These are phyloP conservation scores for Paramecium primaurelia DNA, from an alignment of 73 alveolate species.

Conservation along the genomic window DNA sequence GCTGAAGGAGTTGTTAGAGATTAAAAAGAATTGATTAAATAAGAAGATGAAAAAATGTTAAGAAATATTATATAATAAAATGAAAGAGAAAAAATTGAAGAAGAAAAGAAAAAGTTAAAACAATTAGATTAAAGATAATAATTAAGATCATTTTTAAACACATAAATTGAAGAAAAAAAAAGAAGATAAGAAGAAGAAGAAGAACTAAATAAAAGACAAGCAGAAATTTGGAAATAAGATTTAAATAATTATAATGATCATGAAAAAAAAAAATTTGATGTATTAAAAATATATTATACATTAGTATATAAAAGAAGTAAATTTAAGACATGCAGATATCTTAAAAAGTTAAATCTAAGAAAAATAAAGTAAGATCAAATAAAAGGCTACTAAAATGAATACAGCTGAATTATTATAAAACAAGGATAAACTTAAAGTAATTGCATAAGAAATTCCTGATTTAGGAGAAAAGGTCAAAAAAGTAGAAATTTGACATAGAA, in stretches of 20 bases:
- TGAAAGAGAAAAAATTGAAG: conserved; percentile 60
- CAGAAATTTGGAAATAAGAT: conserved; percentile 62
- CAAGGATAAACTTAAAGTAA: conserved; percentile 45
- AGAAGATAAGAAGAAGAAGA: conserved; percentile 54
- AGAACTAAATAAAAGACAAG: conserved; percentile 54
- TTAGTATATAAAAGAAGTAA: conserved; percentile 57
- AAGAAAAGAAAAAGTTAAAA: conserved; percentile 23
- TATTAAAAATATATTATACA: not conserved
- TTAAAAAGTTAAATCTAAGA: conserved; percentile 51
- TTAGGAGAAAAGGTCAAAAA: conserved; percentile 33
- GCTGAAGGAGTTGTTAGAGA: conserved; percentile 64
- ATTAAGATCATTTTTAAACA: conserved; percentile 51
- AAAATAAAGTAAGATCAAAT: not conserved
- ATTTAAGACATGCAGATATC: conserved; percentile 54
- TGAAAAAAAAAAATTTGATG: conserved; percentile 55
- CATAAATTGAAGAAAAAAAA: conserved; percentile 57
- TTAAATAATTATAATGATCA: conserved; percentile 59
- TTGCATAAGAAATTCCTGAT: conserved; percentile 45
- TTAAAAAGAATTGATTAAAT: conserved; percentile 57
- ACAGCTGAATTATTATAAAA: conserved; percentile 55
- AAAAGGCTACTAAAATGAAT: conserved; percentile 53
- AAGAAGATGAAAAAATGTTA: conserved; percentile 61
- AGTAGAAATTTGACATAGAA: conserved; percentile 3
- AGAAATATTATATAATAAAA: conserved; percentile 47
- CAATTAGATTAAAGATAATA: conserved; percentile 35